Evolutionary conservation across 2,329 filamentous ascomycete genomes (phyloP).

Genomic region (Xenosphaeropsis pyriputrescens): DNA sequence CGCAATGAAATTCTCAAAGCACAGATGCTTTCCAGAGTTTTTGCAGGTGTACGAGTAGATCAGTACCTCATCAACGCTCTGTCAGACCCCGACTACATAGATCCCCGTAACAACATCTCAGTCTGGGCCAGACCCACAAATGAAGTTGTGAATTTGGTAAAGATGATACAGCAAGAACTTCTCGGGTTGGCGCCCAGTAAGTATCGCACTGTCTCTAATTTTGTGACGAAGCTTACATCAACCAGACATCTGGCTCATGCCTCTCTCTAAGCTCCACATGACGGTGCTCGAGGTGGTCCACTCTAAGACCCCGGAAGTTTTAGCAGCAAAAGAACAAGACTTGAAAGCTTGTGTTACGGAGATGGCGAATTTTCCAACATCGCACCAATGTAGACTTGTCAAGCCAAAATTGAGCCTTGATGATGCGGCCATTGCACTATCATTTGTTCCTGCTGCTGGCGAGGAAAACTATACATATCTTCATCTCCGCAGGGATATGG

Average conservation of each 20-base stretch:
- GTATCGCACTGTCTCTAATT: conserved; percentile 12
- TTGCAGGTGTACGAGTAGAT: too few relatives aligned
- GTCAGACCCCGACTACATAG: conserved; percentile 49
- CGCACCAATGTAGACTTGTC: conserved; percentile 58
- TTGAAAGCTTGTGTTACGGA: conserved; percentile 29
- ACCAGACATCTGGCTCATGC: conserved; percentile 80
- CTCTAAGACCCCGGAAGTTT: conserved; percentile 59
- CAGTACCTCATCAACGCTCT: too few relatives aligned
- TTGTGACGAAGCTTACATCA: too few relatives aligned
- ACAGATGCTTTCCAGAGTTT: too few relatives aligned
- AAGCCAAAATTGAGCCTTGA: conserved; percentile 79
- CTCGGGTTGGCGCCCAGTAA: conserved; percentile 52
- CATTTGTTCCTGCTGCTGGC: conserved; percentile 67
- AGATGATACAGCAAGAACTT: conserved; percentile 53
- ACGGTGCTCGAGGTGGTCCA: conserved; percentile 78
- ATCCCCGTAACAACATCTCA: conserved; percentile 68
- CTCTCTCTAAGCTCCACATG: conserved; percentile 62
- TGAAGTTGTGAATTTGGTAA: conserved; percentile 52
- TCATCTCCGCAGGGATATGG: conserved; percentile 72
- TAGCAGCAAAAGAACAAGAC: conserved; percentile 46
- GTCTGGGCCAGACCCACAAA: conserved; percentile 78
- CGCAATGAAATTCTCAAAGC: too few relatives aligned
- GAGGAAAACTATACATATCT: conserved; percentile 69
- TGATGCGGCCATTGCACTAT: conserved; percentile 70
- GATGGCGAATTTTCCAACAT: conserved; percentile 51